These are phyloP conservation scores for Phaseolus lunatus DNA, from an alignment of 306 rosid genomes.

Conservation along the genomic window DNA sequence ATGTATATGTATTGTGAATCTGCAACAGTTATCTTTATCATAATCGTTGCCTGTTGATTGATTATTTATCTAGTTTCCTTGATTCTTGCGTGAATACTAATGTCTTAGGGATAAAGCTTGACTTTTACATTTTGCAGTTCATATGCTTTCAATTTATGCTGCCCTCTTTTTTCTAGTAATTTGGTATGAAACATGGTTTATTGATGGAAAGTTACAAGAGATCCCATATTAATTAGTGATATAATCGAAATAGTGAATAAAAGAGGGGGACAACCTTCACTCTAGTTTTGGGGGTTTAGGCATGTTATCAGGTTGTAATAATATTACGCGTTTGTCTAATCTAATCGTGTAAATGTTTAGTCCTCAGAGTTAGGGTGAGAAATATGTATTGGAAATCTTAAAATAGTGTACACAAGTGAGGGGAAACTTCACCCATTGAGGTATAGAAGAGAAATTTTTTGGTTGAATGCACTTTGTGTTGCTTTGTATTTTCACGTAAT, in stretches of 20 bases:
- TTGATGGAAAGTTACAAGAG: conserved; percentile 1
- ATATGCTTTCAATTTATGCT: not conserved
- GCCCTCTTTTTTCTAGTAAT: not conserved
- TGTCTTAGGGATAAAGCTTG: not conserved
- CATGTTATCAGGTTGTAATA: not conserved
- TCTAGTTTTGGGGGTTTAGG: not conserved
- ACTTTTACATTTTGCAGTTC: not conserved
- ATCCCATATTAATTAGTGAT: not conserved
- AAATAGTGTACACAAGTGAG: not conserved
- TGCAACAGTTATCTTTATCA: not conserved
- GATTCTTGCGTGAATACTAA: not conserved
- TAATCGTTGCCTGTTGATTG: not conserved
- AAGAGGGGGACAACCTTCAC: not conserved
- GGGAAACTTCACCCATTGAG: not conserved
- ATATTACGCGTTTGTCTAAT: not conserved
- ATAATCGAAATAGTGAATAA: not conserved
- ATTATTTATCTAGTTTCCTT: not conserved
- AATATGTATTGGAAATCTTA: not conserved
- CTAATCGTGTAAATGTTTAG: too few species aligned
- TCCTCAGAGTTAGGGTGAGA: too few species aligned
- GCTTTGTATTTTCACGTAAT: conserved; percentile 3
- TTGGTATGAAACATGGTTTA: not conserved
- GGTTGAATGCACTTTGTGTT: conserved; percentile 4
- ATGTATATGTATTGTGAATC: not conserved
- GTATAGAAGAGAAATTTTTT: conserved; percentile 7